Evolutionary conservation across 2,329 filamentous ascomycete species (phyloP).

Genomic region (Thelonectria blattea): DNA sequence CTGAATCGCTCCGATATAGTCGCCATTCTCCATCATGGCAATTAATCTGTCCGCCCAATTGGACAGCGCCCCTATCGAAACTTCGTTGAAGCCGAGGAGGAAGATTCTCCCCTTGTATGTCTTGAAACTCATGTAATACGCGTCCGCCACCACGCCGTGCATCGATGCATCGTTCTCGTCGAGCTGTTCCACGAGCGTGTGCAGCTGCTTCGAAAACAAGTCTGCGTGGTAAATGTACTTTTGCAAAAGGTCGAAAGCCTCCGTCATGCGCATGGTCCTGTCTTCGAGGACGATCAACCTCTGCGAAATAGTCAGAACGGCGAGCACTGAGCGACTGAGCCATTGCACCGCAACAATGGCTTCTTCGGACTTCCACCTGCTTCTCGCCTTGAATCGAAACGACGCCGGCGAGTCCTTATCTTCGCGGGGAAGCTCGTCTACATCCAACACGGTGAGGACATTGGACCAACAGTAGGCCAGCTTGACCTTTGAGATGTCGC

Average conservation of each 20-base stretch:
- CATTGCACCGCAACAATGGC: constrained; percentile 96
- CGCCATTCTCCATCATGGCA: constrained; percentile 94
- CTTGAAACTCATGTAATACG: constrained; percentile 97
- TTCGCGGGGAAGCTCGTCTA: constrained; percentile 72
- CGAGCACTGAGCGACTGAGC: constrained; percentile 91
- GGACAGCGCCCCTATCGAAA: constrained; percentile 88
- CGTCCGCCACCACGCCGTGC: constrained; percentile 96
- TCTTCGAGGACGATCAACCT: constrained; percentile 93
- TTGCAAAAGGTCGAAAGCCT: constrained; percentile 89
- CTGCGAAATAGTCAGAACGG: constrained; percentile 92
- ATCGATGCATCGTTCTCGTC: constrained; percentile 87
- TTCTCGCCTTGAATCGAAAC: constrained; percentile 81
- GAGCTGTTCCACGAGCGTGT: constrained; percentile 82
- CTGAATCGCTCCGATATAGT: constrained; percentile 89
- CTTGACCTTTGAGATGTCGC: constrained; percentile 79
- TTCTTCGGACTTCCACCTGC: constrained; percentile 91
- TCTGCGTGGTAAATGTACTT: constrained; percentile 93
- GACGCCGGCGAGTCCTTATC: constrained; percentile 79
- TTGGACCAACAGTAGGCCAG: constrained; percentile 99
- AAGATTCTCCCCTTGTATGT: constrained; percentile 95
- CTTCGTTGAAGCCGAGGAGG: constrained; percentile 89
- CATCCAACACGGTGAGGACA: constrained; percentile 89
- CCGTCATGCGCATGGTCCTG: constrained; percentile 84
- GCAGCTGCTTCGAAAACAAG: constrained; percentile 86
- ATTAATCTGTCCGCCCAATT: constrained; percentile 97